These are phyloP conservation scores for Digitaria exilis DNA, from an alignment of 202 grass and related monocot species.

Conservation along the genomic window DNA sequence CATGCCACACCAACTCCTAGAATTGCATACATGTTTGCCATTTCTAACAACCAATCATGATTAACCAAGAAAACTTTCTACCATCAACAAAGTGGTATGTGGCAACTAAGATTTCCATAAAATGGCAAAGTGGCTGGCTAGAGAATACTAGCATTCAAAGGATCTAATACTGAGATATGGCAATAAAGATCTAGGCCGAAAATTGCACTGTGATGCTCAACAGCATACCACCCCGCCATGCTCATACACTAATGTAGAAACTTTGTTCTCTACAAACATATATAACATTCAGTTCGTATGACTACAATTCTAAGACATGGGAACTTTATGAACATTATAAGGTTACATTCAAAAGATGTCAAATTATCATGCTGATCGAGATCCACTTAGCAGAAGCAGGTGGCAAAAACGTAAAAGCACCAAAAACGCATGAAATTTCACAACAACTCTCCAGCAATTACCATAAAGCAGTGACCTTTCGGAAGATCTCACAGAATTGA, in stretches of 20 bases:
- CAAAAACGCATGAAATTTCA: not conserved
- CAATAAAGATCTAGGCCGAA: conserved; percentile 28
- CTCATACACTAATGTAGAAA: not conserved
- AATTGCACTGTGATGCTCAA: not conserved
- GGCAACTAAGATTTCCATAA: conserved; percentile 36
- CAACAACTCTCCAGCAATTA: not conserved
- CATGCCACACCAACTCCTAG: conserved; percentile 47
- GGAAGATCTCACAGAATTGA: conserved; percentile 45
- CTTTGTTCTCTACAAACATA: not conserved
- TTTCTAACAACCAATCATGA: conserved; percentile 54
- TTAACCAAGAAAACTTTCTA: conserved; percentile 23
- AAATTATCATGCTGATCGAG: conserved; percentile 19
- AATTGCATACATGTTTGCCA: conserved; percentile 37
- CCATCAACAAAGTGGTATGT: conserved; percentile 19
- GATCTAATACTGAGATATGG: conserved; percentile 31
- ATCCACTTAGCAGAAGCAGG: conserved; percentile 12
- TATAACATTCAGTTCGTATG: conserved; percentile 21
- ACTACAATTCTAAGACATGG: conserved; percentile 9
- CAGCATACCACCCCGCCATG: not conserved
- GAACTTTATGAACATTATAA: conserved; percentile 10
- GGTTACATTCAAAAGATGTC: conserved; percentile 19
- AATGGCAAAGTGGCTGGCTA: conserved; percentile 21
- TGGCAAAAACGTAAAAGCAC: not conserved
- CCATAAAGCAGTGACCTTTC: conserved; percentile 10
- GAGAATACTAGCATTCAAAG: conserved; percentile 22